Base-by-base conservation (phyloP, 768 basidiomycete species). In the Pulveroboletus frians region DNA sequence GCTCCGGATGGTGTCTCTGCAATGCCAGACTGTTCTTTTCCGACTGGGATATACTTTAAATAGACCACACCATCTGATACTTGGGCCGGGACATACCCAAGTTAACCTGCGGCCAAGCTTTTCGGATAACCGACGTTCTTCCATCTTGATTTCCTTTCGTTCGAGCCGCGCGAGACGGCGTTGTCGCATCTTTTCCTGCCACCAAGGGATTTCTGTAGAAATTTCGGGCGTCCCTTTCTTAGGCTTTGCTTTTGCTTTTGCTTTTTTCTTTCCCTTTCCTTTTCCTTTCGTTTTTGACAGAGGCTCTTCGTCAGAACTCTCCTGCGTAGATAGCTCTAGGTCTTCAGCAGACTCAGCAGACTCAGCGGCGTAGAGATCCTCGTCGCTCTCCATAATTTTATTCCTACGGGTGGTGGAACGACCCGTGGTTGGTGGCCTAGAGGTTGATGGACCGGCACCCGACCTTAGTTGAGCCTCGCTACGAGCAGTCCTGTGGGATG, bases 41-140 rank as follows among this genome's bases (percentile, higher is more conserved):
- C 7, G 86, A 80, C 88, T 92, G 44, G 4, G 43, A 52, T n/a
- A 32, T 20, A 56, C 15, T 52, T 35, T 58, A n/a, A 44, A 23
- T n/a, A 30, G 6, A 34, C 15, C 40, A 14, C 5, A 14, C 5
- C 18, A 13, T 43, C 32, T 49, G 27, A 64, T 53, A 17, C 55
- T 30, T 23, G 29, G 46, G 36, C 52, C 23, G 11, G 42, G 15
- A 64, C 81, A 49, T 62, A 88, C 83, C 66, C 79, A 75, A 11
- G 88, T 91, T 54, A 95, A 69, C 56, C 75, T 81, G 23, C 92
- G 79, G 9, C 90, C 89, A 9, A 92, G 71, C 60, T 84, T 74
- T 49, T 67, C 57, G 42, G 70, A 67, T 57, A 88, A 60, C 36
- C 64, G 72, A 40, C 59, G 63, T 61, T 85, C 78, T 62, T 81